phyloP scores from a whole-genome alignment of 371 early-diverging fungal species.

The Cokeromyces recurvatus region DNA sequence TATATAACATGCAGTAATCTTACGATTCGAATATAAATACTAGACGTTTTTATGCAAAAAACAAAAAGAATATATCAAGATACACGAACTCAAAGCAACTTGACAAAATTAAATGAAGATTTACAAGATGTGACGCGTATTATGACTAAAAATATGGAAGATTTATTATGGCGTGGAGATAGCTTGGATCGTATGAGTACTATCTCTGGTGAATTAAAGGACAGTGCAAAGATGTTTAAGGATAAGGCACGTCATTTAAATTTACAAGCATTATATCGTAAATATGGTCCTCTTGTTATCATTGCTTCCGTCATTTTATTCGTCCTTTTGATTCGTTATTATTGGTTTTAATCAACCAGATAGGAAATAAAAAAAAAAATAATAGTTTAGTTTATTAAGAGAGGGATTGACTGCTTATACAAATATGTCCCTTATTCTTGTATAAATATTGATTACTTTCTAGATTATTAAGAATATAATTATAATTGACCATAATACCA shows the following conservation, averaged over 20 bases:
- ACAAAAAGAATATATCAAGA: slow-evolving; percentile 94
- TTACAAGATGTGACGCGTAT: slow-evolving; percentile 94
- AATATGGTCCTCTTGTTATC: slow-evolving; percentile 90
- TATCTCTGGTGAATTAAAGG: slow-evolving; percentile 49
- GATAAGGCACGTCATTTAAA: slow-evolving; percentile 75
- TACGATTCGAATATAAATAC: no score
- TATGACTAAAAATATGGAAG: slow-evolving; percentile 98
- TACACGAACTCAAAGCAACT: slow-evolving; percentile 86
- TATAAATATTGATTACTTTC: slow-evolving; percentile 75
- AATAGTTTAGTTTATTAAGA: not conserved
- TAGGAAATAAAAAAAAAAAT: not conserved
- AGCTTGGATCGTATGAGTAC: slow-evolving; percentile 71
- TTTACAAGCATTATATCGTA: slow-evolving; percentile 84
- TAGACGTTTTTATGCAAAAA: slow-evolving; percentile 96
- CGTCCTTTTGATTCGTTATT: slow-evolving; percentile 76
- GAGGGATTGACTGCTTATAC: slow-evolving; percentile 21
- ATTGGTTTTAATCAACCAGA: slow-evolving; percentile 56
- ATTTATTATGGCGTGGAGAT: slow-evolving; percentile 91
- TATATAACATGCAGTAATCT: no score
- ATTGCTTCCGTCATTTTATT: slow-evolving; percentile 73
- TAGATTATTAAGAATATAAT: slow-evolving; percentile 60
- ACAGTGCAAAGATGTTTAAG: slow-evolving; percentile 50
- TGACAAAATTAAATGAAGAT: slow-evolving; percentile 93
- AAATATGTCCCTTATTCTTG: slow-evolving; percentile 60
- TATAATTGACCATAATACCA: slow-evolving; percentile 89